Percentiles rank a stretch among this genome's conserved stretches.
phyloP scores from a whole-genome alignment of 352 stramenopile species.

The Pythium aphanidermatum region DNA sequence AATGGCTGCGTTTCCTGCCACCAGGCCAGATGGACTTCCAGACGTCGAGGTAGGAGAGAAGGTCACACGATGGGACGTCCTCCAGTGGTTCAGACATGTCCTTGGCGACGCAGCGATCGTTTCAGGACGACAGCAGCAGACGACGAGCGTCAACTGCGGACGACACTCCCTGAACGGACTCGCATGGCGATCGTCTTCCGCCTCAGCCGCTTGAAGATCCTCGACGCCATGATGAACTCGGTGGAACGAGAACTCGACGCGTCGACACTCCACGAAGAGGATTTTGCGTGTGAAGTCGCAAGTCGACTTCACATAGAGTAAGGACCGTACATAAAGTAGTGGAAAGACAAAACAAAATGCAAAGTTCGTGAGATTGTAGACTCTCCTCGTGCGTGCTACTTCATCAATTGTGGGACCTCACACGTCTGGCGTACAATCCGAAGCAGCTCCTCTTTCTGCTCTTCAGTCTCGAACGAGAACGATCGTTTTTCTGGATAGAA shows the following conservation, averaged over 20 bases:
- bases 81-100: constrained; percentile 14
- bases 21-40: neutral
- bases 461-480: constrained; percentile 50
- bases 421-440: constrained; percentile 40
- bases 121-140: constrained; percentile 21
- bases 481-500: constrained; percentile 47
- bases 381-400: too few species aligned
- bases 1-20: constrained; percentile 6
- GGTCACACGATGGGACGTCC: constrained; percentile 4
- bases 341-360: too few species aligned
- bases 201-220: constrained; percentile 33
- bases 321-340: too few species aligned
- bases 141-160: constrained; percentile 23
- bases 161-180: constrained; percentile 17
- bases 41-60: neutral
- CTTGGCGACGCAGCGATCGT: constrained; percentile 6
- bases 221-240: constrained; percentile 30
- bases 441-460: constrained; percentile 46
- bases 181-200: constrained; percentile 44
- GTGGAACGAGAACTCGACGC: constrained; percentile 37
- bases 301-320: too few species aligned
- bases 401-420: constrained; percentile 9
- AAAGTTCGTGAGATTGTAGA: too few species aligned
- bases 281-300: too few species aligned
- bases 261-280: too few species aligned